phyloP scores from a whole-genome alignment of 2,329 filamentous ascomycete genomes.

The Fusarium buxicola region DNA sequence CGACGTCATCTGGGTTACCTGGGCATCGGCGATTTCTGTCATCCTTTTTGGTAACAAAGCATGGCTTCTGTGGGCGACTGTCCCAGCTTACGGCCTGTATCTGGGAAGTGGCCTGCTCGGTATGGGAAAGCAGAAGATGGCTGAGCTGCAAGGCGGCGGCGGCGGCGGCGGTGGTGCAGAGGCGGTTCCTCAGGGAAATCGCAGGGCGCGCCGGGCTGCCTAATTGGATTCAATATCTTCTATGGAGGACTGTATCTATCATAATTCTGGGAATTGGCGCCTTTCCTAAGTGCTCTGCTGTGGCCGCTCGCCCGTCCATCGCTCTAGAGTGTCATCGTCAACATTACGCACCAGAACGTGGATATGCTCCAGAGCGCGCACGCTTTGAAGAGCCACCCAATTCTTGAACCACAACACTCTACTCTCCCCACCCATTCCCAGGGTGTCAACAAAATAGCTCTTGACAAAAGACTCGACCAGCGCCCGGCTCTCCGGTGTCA shows the following conservation, averaged over 20 bases:
- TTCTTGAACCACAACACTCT: conserved; percentile 91
- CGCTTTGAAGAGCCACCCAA: conserved; percentile 88
- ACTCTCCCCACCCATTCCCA: conserved; percentile 62
- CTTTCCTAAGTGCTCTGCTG: conserved; percentile 47
- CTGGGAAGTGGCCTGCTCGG: conserved; percentile 66
- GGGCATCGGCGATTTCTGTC: conserved; percentile 79
- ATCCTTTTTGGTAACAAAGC: conserved; percentile 84
- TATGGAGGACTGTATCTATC: conserved; percentile 19
- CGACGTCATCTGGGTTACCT: conserved; percentile 95
- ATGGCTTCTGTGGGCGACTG: conserved; percentile 66
- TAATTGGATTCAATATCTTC: conserved; percentile 44
- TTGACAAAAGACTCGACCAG: conserved; percentile 77
- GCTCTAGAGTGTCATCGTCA: conserved; percentile 61
- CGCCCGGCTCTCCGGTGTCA: conserved; percentile 74
- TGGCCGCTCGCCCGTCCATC: conserved; percentile 64
- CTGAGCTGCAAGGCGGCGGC: conserved; percentile 56
- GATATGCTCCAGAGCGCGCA: conserved; percentile 88
- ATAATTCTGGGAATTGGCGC: conserved; percentile 1
- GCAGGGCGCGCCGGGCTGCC: conserved; percentile 66
- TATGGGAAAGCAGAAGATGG: conserved; percentile 64
- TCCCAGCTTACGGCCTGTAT: conserved; percentile 67
- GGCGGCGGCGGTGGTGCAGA: conserved; percentile 49
- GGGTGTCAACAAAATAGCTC: conserved; percentile 71
- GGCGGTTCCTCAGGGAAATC: conserved; percentile 59
- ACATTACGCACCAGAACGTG: conserved; percentile 77